A percentile compares a stretch with the other conserved stretches of the same genome.
These are phyloP conservation scores for Candolleomyces aberdarensis DNA, from an alignment of 768 basidiomycete genomes.

Conservation along the genomic window DNA sequence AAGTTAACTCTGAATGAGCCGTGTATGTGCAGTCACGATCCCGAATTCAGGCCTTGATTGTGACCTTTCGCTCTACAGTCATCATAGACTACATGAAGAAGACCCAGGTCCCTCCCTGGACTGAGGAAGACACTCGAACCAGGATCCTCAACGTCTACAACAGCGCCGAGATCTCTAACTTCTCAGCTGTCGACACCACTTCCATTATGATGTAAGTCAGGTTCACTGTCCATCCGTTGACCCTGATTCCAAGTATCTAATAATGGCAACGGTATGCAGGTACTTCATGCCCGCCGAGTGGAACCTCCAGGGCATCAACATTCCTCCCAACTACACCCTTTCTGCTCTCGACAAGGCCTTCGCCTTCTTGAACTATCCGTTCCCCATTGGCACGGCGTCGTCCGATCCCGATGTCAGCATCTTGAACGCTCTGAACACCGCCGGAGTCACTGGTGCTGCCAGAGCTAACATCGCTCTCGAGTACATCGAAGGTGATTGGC, in stretches of 20 bases:
- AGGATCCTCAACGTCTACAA: slow-evolving; percentile 15
- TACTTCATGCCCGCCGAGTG: slow-evolving; percentile 18
- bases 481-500: slow-evolving; percentile 5
- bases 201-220: slow-evolving; percentile 19
- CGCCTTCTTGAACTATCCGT: slow-evolving; percentile 16
- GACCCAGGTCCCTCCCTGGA: slow-evolving; percentile 11
- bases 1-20: slow-evolving; percentile 6
- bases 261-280: slow-evolving; percentile 5
- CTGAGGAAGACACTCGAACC: not conserved
- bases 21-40: not conserved
- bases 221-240: not conserved
- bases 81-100: slow-evolving; percentile 7
- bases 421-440: not conserved
- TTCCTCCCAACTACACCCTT: slow-evolving; percentile 15
- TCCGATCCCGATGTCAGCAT: not conserved
- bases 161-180: slow-evolving; percentile 11
- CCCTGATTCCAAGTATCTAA: not conserved
- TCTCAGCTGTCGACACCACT: slow-evolving; percentile 11
- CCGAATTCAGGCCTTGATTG: not conserved
- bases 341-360: slow-evolving; percentile 16
- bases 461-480: not conserved
- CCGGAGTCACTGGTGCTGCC: not conserved
- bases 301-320: slow-evolving; percentile 9
- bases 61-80: not conserved
- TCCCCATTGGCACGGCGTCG: not conserved